Evolutionary conservation across 805 yeast species (phyloP).

Genomic region (Ogataea wickerhamii): DNA sequence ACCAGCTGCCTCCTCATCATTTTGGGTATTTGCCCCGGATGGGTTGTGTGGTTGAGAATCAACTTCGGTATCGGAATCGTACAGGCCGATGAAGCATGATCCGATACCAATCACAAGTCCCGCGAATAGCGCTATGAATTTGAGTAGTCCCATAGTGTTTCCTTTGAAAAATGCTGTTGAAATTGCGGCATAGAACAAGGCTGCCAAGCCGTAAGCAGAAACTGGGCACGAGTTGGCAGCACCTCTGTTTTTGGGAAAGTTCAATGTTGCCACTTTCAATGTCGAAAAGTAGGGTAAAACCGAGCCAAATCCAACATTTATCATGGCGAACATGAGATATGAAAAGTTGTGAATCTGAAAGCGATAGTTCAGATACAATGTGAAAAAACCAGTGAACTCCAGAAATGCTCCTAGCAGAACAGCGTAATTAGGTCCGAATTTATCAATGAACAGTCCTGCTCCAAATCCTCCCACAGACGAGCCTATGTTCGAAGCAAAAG

Average conservation of each 20-base stretch:
- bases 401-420: slow-evolving; percentile 52
- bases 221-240: slow-evolving; percentile 68
- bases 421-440: slow-evolving; percentile 51
- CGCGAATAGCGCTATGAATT: slow-evolving; percentile 53
- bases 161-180: slow-evolving; percentile 51
- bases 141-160: slow-evolving; percentile 51
- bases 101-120: slow-evolving; percentile 44
- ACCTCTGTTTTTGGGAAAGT: slow-evolving; percentile 70
- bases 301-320: slow-evolving; percentile 62
- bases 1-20: slow-evolving; percentile 19
- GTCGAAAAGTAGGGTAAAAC: slow-evolving; percentile 58
- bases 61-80: slow-evolving; percentile 29
- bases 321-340: slow-evolving; percentile 47
- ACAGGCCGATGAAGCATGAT: slow-evolving; percentile 39
- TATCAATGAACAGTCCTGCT: slow-evolving; percentile 67
- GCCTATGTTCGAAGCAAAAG: slow-evolving; percentile 62
- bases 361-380: slow-evolving; percentile 46
- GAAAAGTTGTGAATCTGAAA: slow-evolving; percentile 37
- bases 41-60: not conserved
- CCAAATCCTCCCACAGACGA: slow-evolving; percentile 66
- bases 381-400: slow-evolving; percentile 52
- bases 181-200: slow-evolving; percentile 57
- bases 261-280: slow-evolving; percentile 53
- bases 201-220: slow-evolving; percentile 67
- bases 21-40: slow-evolving; percentile 2